Conservation (phyloP, 2,329 filamentous ascomycete genomes). For the Penicillium sp. region DNA sequence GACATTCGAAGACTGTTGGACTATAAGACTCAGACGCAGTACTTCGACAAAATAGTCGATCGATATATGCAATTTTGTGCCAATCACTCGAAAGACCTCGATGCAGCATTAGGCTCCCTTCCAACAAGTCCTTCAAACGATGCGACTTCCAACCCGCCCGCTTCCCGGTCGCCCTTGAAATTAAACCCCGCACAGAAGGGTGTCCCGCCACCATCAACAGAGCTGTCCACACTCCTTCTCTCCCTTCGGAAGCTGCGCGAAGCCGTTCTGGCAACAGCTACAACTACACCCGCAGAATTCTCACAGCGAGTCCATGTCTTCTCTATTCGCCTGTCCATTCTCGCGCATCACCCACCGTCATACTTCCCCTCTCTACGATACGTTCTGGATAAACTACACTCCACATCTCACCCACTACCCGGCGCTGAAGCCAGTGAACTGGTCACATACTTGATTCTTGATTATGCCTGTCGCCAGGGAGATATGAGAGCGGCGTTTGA, state of each 20-base stretch:
- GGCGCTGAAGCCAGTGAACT: slow-evolving; percentile 74
- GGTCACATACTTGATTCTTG: slow-evolving; percentile 75
- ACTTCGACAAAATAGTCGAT: slow-evolving; percentile 83
- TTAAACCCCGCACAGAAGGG: slow-evolving; percentile 18
- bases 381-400: slow-evolving; percentile 69
- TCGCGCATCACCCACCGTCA: slow-evolving; percentile 77
- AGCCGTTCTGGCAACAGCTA: slow-evolving; percentile 70
- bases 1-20: slow-evolving; percentile 60
- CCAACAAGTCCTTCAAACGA: slow-evolving; percentile 36
- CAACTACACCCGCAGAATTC: slow-evolving; percentile 73
- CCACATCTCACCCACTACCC: slow-evolving; percentile 62
- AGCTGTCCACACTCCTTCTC: slow-evolving; percentile 71
- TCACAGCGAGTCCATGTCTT: slow-evolving; percentile 89
- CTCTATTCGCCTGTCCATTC: slow-evolving; percentile 77
- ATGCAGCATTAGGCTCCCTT: slow-evolving; percentile 70
- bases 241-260: slow-evolving; percentile 91
- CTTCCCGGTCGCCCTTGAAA: slow-evolving; percentile 22
- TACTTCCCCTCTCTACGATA: slow-evolving; percentile 86
- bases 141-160: slow-evolving; percentile 40
- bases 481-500: slow-evolving; percentile 72
- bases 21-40: slow-evolving; percentile 74
- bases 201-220: slow-evolving; percentile 51
- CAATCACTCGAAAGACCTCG: slow-evolving; percentile 68
- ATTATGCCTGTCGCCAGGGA: slow-evolving; percentile 79
- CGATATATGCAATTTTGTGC: slow-evolving; percentile 89